phyloP scores from a whole-genome alignment of 202 grass and related monocot species.

The Saccharum hybrid region DNA sequence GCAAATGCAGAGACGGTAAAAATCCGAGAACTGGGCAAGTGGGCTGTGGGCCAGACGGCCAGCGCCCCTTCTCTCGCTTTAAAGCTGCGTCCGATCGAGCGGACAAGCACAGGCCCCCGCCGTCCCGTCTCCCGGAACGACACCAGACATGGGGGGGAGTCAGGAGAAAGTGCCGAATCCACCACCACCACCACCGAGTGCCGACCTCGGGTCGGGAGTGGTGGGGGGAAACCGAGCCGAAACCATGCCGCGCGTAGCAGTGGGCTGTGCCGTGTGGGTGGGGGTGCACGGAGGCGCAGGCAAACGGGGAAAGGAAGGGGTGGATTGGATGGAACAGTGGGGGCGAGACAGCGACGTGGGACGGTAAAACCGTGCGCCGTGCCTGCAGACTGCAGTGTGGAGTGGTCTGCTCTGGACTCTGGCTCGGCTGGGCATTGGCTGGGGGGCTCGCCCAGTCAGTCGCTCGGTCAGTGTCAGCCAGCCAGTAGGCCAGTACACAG shows the following conservation, averaged over 20 bases:
- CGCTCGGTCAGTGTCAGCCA: background rate
- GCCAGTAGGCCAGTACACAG: background rate
- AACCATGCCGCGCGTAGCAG: no score
- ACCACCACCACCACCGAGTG: background rate
- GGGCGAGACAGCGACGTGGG: background rate
- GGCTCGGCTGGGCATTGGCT: no score
- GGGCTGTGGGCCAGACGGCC: no score
- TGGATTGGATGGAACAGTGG: background rate
- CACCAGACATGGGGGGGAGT: no score
- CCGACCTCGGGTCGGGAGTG: slow-evolving; percentile 37
- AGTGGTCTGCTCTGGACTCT: no score
- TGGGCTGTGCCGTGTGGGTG: no score
- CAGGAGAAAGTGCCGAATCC: slow-evolving; percentile 24
- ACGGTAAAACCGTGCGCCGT: background rate
- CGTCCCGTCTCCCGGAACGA: slow-evolving; percentile 18
- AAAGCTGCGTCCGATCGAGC: background rate
- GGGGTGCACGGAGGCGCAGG: background rate
- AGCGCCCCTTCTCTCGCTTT: no score
- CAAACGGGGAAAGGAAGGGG: background rate
- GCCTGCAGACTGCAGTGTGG: no score
- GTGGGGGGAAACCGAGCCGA: background rate
- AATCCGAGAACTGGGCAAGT: no score
- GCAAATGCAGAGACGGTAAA: no score
- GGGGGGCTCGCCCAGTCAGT: background rate
- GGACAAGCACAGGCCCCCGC: background rate